These are phyloP conservation scores for Groenewaldozyma sp. DNA, from an alignment of 1,139 yeast genomes.

Conservation along the genomic window DNA sequence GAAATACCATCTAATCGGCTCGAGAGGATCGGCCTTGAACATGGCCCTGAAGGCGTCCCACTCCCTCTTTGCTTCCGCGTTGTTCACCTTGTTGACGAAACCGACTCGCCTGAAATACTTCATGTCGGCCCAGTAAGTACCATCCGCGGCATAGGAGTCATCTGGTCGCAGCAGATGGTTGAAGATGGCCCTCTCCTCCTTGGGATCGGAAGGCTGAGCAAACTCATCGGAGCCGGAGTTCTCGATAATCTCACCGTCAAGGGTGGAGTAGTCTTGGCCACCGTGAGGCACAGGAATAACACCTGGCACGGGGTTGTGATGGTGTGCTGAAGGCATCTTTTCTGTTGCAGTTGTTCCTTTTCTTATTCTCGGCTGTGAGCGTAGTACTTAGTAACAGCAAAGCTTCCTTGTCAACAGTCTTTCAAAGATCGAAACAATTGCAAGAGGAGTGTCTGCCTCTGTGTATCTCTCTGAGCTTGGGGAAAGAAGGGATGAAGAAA, in stretches of 20 bases:
- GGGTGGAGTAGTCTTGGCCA: conserved; percentile 28
- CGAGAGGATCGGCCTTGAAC: conserved; percentile 29
- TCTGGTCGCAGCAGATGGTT: conserved; percentile 26
- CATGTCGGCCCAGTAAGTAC: conserved; percentile 34
- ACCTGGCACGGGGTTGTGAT: conserved; percentile 28
- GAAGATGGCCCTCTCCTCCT: conserved; percentile 29
- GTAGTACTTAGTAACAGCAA: too few species aligned
- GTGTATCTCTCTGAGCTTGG: too few species aligned
- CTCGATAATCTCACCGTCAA: conserved; percentile 23
- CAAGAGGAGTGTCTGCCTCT: too few species aligned
- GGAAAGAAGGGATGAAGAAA: background rate
- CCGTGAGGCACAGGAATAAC: conserved; percentile 31
- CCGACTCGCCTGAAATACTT: conserved; percentile 22
- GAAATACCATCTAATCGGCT: conserved; percentile 30
- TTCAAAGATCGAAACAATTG: too few species aligned
- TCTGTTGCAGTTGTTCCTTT: too few species aligned
- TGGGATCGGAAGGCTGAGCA: conserved; percentile 17
- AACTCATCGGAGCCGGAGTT: conserved; percentile 18
- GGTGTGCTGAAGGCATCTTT: too few species aligned
- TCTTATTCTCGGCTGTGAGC: too few species aligned
- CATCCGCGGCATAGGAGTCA: conserved; percentile 26
- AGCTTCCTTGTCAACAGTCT: too few species aligned
- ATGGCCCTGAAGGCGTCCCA: conserved; percentile 18
- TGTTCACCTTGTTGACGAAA: conserved; percentile 25
- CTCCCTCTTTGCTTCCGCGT: conserved; percentile 24